These are phyloP conservation scores for Fusarium tupiense DNA, from an alignment of 2,329 filamentous ascomycete species.

Conservation along the genomic window DNA sequence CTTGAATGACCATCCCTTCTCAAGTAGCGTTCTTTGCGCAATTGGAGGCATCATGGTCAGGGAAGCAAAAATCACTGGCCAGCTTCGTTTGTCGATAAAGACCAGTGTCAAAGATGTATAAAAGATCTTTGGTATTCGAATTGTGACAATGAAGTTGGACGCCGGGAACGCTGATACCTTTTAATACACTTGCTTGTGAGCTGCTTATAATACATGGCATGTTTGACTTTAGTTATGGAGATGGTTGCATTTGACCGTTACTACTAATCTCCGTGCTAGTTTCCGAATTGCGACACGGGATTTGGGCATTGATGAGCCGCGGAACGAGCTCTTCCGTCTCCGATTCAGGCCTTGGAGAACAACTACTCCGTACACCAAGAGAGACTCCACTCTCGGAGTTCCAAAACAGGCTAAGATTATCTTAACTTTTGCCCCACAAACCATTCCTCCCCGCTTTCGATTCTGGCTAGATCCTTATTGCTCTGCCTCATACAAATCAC, in stretches of 20 bases:
- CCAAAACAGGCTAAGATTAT: neutral
- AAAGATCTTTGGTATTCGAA: too few relatives aligned
- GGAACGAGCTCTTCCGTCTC: neutral
- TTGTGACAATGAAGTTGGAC: accelerated
- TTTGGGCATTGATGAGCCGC: neutral
- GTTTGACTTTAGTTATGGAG: too few relatives aligned
- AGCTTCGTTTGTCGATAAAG: neutral
- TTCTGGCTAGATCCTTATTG: neutral
- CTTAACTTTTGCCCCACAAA: neutral
- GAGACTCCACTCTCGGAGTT: neutral
- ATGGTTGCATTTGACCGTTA: neutral
- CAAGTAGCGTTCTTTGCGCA: neutral
- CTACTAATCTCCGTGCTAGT: neutral
- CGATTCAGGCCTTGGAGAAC: neutral
- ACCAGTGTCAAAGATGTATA: too few relatives aligned
- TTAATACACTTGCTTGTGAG: neutral
- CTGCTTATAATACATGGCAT: neutral
- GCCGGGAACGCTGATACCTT: neutral
- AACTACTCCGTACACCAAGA: neutral
- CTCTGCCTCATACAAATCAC: neutral
- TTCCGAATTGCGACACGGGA: neutral
- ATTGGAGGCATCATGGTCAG: neutral
- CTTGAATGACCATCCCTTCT: constrained; percentile 8
- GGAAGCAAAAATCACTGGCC: too few relatives aligned
- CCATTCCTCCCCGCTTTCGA: neutral